Evolutionary conservation across 768 basidiomycete genomes (phyloP), one percentile per base, ranked within the genome.

Genomic region (Boletus rufocinnamomeus): DNA sequence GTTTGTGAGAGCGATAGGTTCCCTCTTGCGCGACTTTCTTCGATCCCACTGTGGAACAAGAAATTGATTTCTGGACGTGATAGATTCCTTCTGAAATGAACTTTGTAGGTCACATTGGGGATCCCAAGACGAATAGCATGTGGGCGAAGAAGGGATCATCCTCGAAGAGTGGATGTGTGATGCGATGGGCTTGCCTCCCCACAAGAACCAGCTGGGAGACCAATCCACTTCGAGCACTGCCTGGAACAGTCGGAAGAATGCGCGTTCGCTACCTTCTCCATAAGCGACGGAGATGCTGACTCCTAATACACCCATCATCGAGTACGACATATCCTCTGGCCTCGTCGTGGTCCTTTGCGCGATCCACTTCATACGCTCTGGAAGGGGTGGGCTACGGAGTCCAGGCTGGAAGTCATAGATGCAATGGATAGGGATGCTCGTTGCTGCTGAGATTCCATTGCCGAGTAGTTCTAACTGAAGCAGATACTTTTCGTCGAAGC

Each of bases 301-400:
- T 0, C 17, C 38, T 3, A 40, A 8, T 3, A 17, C 19, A 2
- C 35, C 35, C 35, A 37, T 37, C 14, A 37, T 37, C 35, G 57
- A 61, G 37, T 67, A 69, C 14, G 60, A 55, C 30, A 25, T 55
- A 23, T 69, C 66, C 48, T 67, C 66, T 4, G 41, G 32, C n/a
- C 56, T 46, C 4, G 64, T 69, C 19, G 66, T 67, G 0, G 9
- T 46, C 28, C 67, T 59, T 4, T 28, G 40, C 2, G 62, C 51
- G 10, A 63, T 61, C 66, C 67, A 67, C 19, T n/a, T 25, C 51
- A 68, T 61, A 10, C 52, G 41, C 17, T 46, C 50, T 19, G 56
- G 46, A 6, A 63, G 6, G 6, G 46, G 28, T 23, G 55, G 56
- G 7, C 1, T 16, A 34, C 3, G 17, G 8, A 54, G 38, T 6